Percentiles rank a stretch among this genome's conserved stretches.
Conservation (phyloP, 768 basidiomycete genomes). For the Kwoniella bestiolae region DNA sequence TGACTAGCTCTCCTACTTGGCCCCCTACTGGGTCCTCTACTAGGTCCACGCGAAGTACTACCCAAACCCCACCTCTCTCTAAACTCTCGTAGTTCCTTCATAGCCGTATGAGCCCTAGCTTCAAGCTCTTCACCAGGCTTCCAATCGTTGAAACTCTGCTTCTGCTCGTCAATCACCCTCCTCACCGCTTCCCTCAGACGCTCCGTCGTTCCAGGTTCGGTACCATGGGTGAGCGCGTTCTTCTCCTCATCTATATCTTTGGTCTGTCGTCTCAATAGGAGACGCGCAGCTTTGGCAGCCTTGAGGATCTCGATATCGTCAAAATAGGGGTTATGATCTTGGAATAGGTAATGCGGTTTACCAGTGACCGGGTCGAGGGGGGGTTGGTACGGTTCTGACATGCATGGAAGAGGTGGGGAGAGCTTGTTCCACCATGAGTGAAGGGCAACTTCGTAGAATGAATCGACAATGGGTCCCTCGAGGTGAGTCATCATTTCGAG, state of each 20-base stretch:
- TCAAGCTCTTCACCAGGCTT: constrained; percentile 50
- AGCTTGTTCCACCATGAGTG: constrained; percentile 64
- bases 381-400: constrained; percentile 50
- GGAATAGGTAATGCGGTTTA: constrained; percentile 60
- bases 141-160: constrained; percentile 45
- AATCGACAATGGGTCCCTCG: constrained; percentile 72
- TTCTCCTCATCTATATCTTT: constrained; percentile 47
- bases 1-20: constrained; percentile 41
- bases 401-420: constrained; percentile 51
- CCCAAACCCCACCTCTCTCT: constrained; percentile 38
- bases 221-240: constrained; percentile 14
- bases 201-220: constrained; percentile 30
- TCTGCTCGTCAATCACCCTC: constrained; percentile 49
- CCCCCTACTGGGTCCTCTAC: constrained; percentile 47
- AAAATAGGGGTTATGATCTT: constrained; percentile 59
- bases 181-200: constrained; percentile 49
- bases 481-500: constrained; percentile 69
- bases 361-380: constrained; percentile 40
- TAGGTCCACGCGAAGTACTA: constrained; percentile 31
- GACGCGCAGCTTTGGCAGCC: constrained; percentile 59
- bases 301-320: constrained; percentile 59
- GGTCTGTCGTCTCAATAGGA: constrained; percentile 55
- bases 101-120: constrained; percentile 39
- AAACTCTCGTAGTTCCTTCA: constrained; percentile 49
- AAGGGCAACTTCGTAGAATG: constrained; percentile 71